Evolutionary conservation across 495 filamentous ascomycete genomes (phyloP).

Genomic region (Penicillium egyptiacum): DNA sequence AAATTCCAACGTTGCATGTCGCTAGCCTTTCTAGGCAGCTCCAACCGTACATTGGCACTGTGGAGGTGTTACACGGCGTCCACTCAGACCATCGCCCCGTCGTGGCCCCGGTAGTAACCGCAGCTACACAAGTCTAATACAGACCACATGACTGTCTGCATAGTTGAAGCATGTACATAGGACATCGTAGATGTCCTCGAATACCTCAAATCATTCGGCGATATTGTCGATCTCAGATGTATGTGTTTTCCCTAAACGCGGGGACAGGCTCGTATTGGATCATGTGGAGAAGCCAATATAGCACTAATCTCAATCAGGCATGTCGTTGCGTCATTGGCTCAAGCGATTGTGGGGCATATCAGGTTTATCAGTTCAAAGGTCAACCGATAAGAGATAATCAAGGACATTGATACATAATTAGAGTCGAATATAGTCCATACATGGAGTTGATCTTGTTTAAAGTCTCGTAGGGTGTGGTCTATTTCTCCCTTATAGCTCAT

Average conservation of each 20-base stretch:
- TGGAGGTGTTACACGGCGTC: conserved; percentile 7
- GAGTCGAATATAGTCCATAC: background rate
- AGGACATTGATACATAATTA: background rate
- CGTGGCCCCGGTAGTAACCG: conserved; percentile 2
- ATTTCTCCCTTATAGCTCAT: background rate
- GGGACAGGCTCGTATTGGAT: conserved; percentile 10
- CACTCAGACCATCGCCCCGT: background rate
- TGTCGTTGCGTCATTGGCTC: conserved; percentile 26
- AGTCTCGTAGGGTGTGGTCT: background rate
- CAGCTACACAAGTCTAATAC: background rate
- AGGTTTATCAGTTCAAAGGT: background rate
- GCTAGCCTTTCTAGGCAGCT: conserved; percentile 30
- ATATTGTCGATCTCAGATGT: background rate
- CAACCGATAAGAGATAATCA: conserved; percentile 4
- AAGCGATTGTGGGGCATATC: background rate
- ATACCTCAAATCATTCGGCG: background rate
- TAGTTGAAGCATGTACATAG: background rate
- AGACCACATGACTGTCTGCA: background rate
- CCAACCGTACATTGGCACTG: conserved; percentile 18
- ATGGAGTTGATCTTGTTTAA: background rate
- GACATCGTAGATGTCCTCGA: background rate
- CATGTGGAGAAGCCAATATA: conserved; percentile 23
- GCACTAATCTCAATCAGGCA: conserved; percentile 24
- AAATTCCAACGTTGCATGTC: background rate
- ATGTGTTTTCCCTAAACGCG: conserved; percentile 13